Base-by-base conservation (phyloP, 2,329 filamentous ascomycete species). In the Beauveria caledonica region DNA sequence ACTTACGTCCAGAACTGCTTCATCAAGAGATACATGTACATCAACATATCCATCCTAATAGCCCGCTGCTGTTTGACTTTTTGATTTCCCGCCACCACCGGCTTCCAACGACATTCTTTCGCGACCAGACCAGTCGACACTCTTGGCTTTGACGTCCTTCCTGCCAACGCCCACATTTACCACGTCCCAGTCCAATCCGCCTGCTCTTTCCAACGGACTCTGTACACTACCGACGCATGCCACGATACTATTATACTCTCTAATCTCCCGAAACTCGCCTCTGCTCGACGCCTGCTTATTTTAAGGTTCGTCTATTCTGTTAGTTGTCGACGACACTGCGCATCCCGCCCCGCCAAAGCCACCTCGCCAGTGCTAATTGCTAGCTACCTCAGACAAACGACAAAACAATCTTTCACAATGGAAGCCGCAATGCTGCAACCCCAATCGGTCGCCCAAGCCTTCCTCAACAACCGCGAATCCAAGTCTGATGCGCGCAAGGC, bases 391-490 rank as follows among this genome's bases (percentile, higher is more conserved):
- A 69, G 72, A 68, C 68, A 69, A 54, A 64, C 48, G 52, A 40
- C 46, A 48, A 58, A 58, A 54, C 39, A 46, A 44, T 33, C 64
- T 67, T 55, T 17, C 72, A 74, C 76, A 78, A 91, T 91, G 88
- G 87, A 90, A 70, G 74, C 83, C 68, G 79, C 73, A 65, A 77
- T 82, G 77, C 80, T 83, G 21, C 58, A 53, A 77, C 70, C 75
- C 69, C 84, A 82, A 74, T 73, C 81, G 69, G 84, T 89, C 80
- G 85, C 82, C 63, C 87, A 89, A 76, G 95, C 92, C 80, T 92
- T 89, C 82, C 94, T 92, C 81, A 96, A 93, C 79, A 87, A 85
- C 69, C 86, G 88, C 66, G 89, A 94, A 67, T 81, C 87, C 65
- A 86, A 84, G 73, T 79, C 85, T 64, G 88, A 92, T 72, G 82